These are phyloP conservation scores for Puccinia brachypodii DNA, from an alignment of 1,284 basidiomycete genomes.

Conservation along the genomic window DNA sequence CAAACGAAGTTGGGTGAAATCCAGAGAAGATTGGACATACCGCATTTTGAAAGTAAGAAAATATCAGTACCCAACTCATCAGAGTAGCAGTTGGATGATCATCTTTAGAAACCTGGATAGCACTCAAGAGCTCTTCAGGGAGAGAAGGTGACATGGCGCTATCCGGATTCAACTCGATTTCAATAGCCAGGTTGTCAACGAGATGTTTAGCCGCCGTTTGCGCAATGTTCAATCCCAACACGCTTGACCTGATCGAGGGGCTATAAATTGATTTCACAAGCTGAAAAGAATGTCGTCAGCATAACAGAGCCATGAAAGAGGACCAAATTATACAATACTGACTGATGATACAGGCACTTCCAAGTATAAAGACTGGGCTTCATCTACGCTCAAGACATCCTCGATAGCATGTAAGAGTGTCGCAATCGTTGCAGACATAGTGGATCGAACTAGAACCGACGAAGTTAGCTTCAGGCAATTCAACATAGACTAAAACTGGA, in stretches of 20 bases:
- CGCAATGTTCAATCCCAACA: conserved; percentile 70
- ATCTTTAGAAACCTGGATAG: conserved; percentile 63
- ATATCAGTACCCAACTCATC: conserved; percentile 77
- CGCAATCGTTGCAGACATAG: conserved; percentile 53
- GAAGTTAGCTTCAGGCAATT: conserved; percentile 22
- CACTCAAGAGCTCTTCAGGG: conserved; percentile 67
- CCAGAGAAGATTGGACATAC: conserved; percentile 62
- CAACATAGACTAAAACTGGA: conserved; percentile 10
- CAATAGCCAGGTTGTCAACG: conserved; percentile 77
- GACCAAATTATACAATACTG: conserved; percentile 48
- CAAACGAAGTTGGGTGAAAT: not conserved
- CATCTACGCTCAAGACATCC: conserved; percentile 38
- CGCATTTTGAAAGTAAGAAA: conserved; percentile 82
- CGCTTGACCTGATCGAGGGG: conserved; percentile 67
- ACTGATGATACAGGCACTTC: conserved; percentile 68
- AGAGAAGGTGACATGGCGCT: conserved; percentile 62
- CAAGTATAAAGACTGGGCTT: conserved; percentile 62
- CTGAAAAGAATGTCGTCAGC: conserved; percentile 57
- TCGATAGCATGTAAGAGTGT: conserved; percentile 19
- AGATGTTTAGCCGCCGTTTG: conserved; percentile 66
- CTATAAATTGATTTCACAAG: conserved; percentile 74
- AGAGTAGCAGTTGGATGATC: conserved; percentile 59
- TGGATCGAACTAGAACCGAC: conserved; percentile 39
- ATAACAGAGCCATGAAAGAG: not conserved
- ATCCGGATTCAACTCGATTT: conserved; percentile 71